Base-by-base conservation (phyloP, 2,329 filamentous ascomycete species). In the Mycogone perniciosa region DNA sequence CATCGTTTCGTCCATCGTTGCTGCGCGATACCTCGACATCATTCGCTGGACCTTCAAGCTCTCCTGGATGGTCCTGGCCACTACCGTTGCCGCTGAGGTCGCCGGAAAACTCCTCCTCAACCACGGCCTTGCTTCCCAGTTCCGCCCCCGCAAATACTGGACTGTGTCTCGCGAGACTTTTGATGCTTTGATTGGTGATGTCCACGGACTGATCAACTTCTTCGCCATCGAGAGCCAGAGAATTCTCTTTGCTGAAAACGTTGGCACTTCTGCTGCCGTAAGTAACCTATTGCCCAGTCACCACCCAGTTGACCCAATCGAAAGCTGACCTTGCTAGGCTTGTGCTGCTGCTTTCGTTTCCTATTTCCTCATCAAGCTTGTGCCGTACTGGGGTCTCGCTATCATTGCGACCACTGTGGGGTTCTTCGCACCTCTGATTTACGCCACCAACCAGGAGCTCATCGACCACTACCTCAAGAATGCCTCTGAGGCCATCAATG, bases 151-250 rank as follows among this genome's bases (percentile, higher is more conserved):
- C 65, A 77, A 78, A 65, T 87, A 87, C 71, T 85, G 83, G 67
- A 85, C 81, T 5, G 67, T 87, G 39, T 77, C 83, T 7, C 76
- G 78, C 57, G 78, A 84, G 59, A 81, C 80, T 6, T 67, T 86
- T 37, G 80, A 86, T 60, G 66, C 69, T 51, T 58, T 83, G 56
- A 77, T 84, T 59, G 80, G 80, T 51, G 84, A 86, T 57, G 71
- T 82, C 38, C 79, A 85, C 62, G 83, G 86, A 68, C 75, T 87
- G 53, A 67, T 84, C 70, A 87, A 87, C 75, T 87, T 87, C 67
- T 82, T 86, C 60, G 75, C 85, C 54, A 85, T 87, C 51, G 84
- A 87, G 71, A 72, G 76, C 46, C 84, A 87, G 72, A 77, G 83
- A 55, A 79, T 87, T 57, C 62, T 86, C 51, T 87, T 82, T 57